Base-by-base conservation (phyloP, 306 rosid genomes). In the Medicago lupulina region DNA sequence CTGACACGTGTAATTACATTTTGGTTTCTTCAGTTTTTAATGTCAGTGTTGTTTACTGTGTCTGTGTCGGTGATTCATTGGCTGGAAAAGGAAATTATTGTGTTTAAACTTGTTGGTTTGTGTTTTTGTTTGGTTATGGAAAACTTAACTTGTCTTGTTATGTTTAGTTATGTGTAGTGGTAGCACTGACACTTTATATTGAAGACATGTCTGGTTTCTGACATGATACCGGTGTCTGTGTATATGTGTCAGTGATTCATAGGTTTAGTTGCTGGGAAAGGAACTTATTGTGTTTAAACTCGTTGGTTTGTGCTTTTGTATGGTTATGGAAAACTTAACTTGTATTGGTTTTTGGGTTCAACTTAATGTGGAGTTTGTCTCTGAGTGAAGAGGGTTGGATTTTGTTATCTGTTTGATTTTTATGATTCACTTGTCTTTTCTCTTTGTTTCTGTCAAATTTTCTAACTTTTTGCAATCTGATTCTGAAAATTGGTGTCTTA, bases 351-450 rank as follows among this genome's bases (percentile, higher is more conserved):
- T 72, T 5, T 72, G 38, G 21, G 70, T 67, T 84, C 23, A 0
- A 31, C n/a, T 16, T 46, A 4, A 66, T 60, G 19, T 41, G 44
- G 73, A 63, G 66, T 65, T 70, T 40, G 50, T 43, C 41, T 55
- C 43, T 66, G 6, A 25, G 54, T 58, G 44, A 51, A 70, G 23
- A 16, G 28, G 15, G 18, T 58, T 71, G 54, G 61, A 59, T 82
- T 82, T 40, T 4, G 53, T 73, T 75, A n/a, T 78, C 17, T 74
- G 36, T 78, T 41, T 74, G 69, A 21, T 65, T 70, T 71, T 44
- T 67, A 36, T 15, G 72, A 55, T 28, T 73, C 16, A 25, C 50
- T 58, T 23, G 7, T 46, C 19, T 28, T 67, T 70, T 34, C 17
- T 15, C 54, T 53, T 61, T 14, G 8, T 73, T 80, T 18, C 12